A percentile compares a stretch with the other conserved stretches of the same genome.
These are phyloP conservation scores for Corylus avellana DNA, from an alignment of 306 rosid species.

Conservation along the genomic window DNA sequence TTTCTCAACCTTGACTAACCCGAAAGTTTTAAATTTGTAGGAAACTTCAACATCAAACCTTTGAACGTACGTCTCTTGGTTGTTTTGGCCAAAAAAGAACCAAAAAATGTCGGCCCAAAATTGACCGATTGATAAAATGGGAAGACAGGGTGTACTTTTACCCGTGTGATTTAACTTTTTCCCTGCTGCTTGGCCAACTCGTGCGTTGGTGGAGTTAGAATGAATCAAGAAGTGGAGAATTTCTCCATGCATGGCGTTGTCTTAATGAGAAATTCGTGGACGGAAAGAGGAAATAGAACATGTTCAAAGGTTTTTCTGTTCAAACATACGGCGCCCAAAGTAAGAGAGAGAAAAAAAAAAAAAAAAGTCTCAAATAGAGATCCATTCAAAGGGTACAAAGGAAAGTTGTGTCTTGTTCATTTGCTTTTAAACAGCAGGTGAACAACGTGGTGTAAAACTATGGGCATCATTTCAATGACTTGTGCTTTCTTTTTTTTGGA, in stretches of 20 bases:
- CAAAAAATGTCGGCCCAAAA: constrained; percentile 41
- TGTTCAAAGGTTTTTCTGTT: constrained; percentile 15
- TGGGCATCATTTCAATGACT: not conserved
- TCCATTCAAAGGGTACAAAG: not conserved
- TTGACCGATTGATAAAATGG: constrained; percentile 35
- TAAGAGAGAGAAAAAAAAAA: not conserved
- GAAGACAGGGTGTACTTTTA: not conserved
- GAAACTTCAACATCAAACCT: constrained; percentile 36
- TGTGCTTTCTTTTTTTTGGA: no score
- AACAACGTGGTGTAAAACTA: constrained; percentile 17
- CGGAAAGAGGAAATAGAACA: not conserved
- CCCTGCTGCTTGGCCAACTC: constrained; percentile 23
- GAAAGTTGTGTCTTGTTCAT: constrained; percentile 8
- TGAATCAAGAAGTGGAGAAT: constrained; percentile 17
- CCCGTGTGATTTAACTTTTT: not conserved
- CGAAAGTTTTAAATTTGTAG: constrained; percentile 1
- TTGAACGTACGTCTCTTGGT: constrained; percentile 33
- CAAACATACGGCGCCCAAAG: constrained; percentile 41
- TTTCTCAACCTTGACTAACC: constrained; percentile 54
- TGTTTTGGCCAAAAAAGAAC: not conserved
- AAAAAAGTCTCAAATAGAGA: not conserved
- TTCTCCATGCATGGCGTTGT: constrained; percentile 38
- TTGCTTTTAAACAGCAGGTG: constrained; percentile 2
- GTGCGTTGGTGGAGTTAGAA: constrained; percentile 31
- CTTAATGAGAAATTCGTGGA: constrained; percentile 8